Evolutionary conservation across 305 asterid species (phyloP).

Genomic region (Euphrasia arctica): DNA sequence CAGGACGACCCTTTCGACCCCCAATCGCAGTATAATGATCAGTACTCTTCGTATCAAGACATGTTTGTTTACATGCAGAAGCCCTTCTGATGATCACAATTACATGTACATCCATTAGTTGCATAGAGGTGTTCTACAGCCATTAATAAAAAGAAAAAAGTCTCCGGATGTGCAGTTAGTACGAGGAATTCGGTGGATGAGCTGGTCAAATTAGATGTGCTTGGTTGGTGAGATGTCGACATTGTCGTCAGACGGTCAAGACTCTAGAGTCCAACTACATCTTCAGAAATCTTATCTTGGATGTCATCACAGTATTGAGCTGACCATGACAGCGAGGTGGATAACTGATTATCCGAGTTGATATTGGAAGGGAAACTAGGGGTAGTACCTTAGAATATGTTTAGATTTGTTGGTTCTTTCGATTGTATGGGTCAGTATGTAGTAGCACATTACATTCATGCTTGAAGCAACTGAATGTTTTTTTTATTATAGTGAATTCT

Average conservation of each 20-base stretch:
- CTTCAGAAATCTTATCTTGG: not conserved
- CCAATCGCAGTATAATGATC: constrained; percentile 30
- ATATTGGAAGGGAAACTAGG: not conserved
- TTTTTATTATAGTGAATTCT: constrained; percentile 14
- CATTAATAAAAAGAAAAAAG: too few species aligned
- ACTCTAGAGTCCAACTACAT: not conserved
- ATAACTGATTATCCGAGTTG: not conserved
- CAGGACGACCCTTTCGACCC: constrained; percentile 26
- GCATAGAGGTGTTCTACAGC: too few species aligned
- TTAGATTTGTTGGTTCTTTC: constrained; percentile 27
- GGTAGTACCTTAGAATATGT: not conserved
- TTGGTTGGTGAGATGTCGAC: not conserved
- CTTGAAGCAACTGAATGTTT: constrained; percentile 22
- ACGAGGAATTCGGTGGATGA: not conserved
- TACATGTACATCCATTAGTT: too few species aligned
- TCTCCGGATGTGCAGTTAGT: not conserved
- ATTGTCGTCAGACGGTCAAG: not conserved
- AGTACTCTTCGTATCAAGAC: constrained; percentile 29
- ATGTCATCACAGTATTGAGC: not conserved
- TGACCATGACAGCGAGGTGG: constrained; percentile 12
- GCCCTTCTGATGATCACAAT: too few species aligned
- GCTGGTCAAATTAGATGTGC: constrained; percentile 25
- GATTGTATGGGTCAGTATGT: constrained; percentile 22
- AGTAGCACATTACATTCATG: constrained; percentile 27
- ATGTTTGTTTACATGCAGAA: constrained; percentile 27